Evolutionary conservation across 2,329 filamentous ascomycete species (phyloP).

Genomic region (Pseudogymnoascus sp.): DNA sequence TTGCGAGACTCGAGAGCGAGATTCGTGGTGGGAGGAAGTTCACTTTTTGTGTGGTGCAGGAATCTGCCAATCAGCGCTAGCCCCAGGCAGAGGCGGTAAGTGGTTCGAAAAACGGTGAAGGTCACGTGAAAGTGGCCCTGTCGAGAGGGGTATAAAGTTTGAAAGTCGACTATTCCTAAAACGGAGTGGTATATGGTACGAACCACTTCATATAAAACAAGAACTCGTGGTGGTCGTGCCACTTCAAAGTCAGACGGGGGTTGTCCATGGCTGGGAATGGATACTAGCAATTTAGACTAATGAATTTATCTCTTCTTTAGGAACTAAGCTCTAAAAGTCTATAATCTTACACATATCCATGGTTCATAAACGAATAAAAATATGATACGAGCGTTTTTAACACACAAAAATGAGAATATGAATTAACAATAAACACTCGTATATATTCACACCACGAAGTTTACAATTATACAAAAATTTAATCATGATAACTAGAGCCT

Average conservation of each 20-base stretch:
- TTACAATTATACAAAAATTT: not conserved
- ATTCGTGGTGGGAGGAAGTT: conserved; percentile 4
- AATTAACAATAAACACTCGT: not conserved
- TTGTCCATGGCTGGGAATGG: not conserved
- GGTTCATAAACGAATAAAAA: not conserved
- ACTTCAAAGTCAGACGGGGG: not conserved
- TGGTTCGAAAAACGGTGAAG: not conserved
- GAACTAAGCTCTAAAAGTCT: not conserved
- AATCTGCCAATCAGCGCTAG: conserved; percentile 5
- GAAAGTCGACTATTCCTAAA: not conserved
- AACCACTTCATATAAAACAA: not conserved
- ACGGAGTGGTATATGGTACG: not conserved
- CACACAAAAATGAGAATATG: not conserved
- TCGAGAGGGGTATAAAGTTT: conserved; percentile 2
- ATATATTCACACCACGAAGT: not conserved
- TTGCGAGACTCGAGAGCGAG: conserved; percentile 7
- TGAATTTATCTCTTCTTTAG: not conserved
- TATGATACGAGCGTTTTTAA: not conserved
- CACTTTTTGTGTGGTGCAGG: conserved; percentile 7
- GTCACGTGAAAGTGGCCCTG: not conserved
- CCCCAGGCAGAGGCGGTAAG: conserved; percentile 3
- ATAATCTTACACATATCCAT: not conserved
- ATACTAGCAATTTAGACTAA: not conserved
- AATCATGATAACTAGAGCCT: not conserved
- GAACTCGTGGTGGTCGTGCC: not conserved